Base-by-base conservation (phyloP, 2,329 filamentous ascomycete genomes). In the Aureobasidium sp. region DNA sequence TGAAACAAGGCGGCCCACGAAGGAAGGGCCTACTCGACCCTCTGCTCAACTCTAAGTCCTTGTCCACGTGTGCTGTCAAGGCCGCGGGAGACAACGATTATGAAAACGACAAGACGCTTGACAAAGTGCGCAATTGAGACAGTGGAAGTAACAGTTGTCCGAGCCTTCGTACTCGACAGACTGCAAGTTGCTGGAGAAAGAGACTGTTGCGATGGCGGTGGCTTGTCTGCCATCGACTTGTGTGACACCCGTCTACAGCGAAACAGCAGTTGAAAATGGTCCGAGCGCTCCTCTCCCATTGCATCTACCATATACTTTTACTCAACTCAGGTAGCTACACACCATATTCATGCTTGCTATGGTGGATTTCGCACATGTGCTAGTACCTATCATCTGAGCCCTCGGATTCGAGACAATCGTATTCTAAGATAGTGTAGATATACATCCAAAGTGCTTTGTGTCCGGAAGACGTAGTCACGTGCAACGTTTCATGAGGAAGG, bases 1-100 rank as follows among this genome's bases (percentile, higher is more conserved):
- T 44, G 52, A 44, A 56, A 56, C 52, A 56, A 56, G 52, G 52
- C 52, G 52, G 52, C 37, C 52, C 52, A 56, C 52, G 15, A 17
- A 41, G 24, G 32, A 51, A n/a, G 47, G 47, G 47, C 47, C 47
- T 37, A 50, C 29, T 52, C 50, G 50, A 52, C 34, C 50, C 50
- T 52, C 50, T 52, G 50, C 50, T 50, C 47, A 52, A 52, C 50
- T 52, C 32, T 52, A 52, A 52, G 32, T 52, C n/a, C 34, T 52
- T 39, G 50, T 52, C 50, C 34, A 52, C 50, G 50, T 52, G 50
- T 52, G 50, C 50, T 37, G 50, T 26, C 20, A 17, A 52, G 32
- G 34, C 29, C 34, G n/a, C n/a, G 20, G 20, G 12, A 52, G 32
- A 52, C 50, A 34, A n/a, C 17, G 50, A 17, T 17, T 39, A 20